Evolutionary conservation across 2,329 filamentous ascomycete genomes (phyloP).

Genomic region (Xylariales sp.): DNA sequence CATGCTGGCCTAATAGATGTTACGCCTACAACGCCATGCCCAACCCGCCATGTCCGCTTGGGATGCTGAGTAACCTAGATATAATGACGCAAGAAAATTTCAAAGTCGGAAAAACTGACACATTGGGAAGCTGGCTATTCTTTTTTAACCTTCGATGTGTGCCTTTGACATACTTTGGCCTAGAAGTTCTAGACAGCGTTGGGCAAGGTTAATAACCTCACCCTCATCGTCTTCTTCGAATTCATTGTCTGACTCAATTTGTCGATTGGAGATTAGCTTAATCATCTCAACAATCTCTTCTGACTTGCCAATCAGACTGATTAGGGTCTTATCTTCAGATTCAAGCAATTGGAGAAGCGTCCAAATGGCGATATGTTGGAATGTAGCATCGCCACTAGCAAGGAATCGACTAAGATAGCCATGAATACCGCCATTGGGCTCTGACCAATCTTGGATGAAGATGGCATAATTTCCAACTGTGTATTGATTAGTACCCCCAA

Average conservation of each 20-base stretch:
- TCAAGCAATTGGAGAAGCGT: constrained; percentile 94
- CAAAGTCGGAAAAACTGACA: constrained; percentile 33
- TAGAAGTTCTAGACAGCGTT: constrained; percentile 87
- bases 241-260: constrained; percentile 87
- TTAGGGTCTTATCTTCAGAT: constrained; percentile 90
- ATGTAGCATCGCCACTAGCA: constrained; percentile 92
- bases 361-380: constrained; percentile 99
- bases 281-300: constrained; percentile 94
- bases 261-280: constrained; percentile 88
- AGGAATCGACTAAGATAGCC: constrained; percentile 95
- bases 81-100: constrained; percentile 47
- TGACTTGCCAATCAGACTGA: constrained; percentile 87
- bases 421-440: constrained; percentile 93
- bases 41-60: constrained; percentile 52
- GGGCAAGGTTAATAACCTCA: constrained; percentile 90
- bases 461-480: constrained; percentile 95
- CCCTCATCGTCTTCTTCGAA: constrained; percentile 90
- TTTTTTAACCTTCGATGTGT: constrained; percentile 79
- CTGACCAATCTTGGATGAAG: constrained; percentile 92
- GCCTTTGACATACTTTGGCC: constrained; percentile 80
- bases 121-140: constrained; percentile 11
- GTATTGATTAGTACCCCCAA: constrained; percentile 28
- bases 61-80: constrained; percentile 48
- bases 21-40: constrained; percentile 59
- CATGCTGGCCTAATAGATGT: constrained; percentile 50